Evolutionary conservation across 2,329 filamentous ascomycete genomes (phyloP).

Genomic region (Fusarium redolens): DNA sequence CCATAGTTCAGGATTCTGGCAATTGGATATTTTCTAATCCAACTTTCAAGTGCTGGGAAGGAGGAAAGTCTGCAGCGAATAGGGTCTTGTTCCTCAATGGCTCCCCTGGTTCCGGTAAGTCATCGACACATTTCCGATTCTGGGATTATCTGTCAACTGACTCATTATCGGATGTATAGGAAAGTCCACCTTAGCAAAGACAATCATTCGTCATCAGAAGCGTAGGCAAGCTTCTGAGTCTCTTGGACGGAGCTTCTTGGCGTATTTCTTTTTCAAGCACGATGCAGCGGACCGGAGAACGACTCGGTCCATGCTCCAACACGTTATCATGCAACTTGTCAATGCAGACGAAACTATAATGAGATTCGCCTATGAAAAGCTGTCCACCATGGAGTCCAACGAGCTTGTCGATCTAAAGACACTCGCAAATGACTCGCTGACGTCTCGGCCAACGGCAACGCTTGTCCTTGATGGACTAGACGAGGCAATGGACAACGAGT

Average conservation of each 20-base stretch:
- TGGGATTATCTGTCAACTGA: fast-evolving
- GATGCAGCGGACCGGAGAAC: fast-evolving
- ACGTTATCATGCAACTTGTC: fast-evolving
- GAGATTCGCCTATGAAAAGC: fast-evolving
- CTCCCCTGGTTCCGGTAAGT: not conserved
- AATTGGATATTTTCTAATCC: not conserved
- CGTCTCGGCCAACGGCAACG: fast-evolving
- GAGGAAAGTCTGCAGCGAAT: fast-evolving
- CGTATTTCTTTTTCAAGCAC: not conserved
- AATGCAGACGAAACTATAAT: fast-evolving
- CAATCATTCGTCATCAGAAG: fast-evolving
- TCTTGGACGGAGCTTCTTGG: fast-evolving
- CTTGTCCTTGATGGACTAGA: not conserved
- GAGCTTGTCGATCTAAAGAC: fast-evolving
- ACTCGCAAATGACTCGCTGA: fast-evolving
- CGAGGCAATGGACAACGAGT: fast-evolving
- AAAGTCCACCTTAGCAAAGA: not conserved
- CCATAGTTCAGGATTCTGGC: fast-evolving
- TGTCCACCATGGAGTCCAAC: fast-evolving
- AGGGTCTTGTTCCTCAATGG: not conserved
- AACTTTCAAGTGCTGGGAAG: fast-evolving
- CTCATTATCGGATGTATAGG: not conserved
- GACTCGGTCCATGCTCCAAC: fast-evolving
- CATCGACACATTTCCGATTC: fast-evolving
- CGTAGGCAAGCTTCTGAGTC: fast-evolving